These are phyloP conservation scores for Metarhizium rileyi DNA, from an alignment of 2,329 filamentous ascomycete species.

Conservation along the genomic window DNA sequence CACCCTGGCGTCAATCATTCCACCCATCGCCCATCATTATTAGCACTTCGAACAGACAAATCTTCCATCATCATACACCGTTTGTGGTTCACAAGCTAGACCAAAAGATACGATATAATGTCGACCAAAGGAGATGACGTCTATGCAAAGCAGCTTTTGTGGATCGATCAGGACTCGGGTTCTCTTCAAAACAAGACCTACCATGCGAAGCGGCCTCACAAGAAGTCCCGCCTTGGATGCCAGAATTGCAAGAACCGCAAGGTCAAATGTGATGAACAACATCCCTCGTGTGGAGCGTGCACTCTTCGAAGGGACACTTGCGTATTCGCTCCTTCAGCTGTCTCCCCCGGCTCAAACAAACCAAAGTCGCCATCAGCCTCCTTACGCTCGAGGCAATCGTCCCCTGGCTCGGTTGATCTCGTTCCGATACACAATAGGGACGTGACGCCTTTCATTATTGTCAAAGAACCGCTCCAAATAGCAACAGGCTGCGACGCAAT, in stretches of 20 bases:
- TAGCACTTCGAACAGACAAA: neutral
- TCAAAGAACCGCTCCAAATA: constrained; percentile 9
- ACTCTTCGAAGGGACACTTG: constrained; percentile 37
- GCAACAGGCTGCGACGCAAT: constrained; percentile 17
- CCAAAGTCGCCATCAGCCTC: neutral
- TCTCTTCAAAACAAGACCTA: constrained; percentile 15
- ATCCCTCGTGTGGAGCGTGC: constrained; percentile 40
- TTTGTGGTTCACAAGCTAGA: neutral
- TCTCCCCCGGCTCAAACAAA: constrained; percentile 6
- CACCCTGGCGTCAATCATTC: too few relatives aligned
- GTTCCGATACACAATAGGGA: neutral
- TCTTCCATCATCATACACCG: neutral
- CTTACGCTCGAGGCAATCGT: neutral
- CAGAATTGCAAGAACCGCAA: constrained; percentile 45
- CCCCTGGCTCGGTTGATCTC: constrained; percentile 4
- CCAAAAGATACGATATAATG: neutral
- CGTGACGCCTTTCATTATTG: constrained; percentile 8
- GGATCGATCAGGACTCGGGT: constrained; percentile 2
- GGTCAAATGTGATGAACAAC: constrained; percentile 44
- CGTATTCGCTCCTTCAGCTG: constrained; percentile 27
- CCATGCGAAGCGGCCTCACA: constrained; percentile 41
- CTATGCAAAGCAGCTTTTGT: neutral
- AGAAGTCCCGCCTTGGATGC: constrained; percentile 44
- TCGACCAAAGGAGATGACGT: neutral
- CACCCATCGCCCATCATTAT: too few relatives aligned